These are phyloP conservation scores for Quercus phellos DNA, from an alignment of 331 rosid genomes.

Conservation along the genomic window DNA sequence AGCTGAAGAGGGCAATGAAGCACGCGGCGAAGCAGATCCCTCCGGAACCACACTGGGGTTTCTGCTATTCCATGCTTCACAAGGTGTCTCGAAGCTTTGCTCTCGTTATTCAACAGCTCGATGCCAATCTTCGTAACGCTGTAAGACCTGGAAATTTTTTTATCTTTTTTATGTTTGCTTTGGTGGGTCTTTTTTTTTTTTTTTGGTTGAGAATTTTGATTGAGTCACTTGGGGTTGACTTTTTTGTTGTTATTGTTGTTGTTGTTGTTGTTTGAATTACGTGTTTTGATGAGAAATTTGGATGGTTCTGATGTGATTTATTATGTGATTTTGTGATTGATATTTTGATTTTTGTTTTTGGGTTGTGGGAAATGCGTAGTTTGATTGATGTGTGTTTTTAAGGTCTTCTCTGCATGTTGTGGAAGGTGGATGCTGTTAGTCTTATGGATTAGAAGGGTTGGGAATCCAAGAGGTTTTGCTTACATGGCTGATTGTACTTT, in stretches of 20 bases:
- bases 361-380: background rate
- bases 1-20: conserved; percentile 73
- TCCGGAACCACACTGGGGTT: conserved; percentile 80
- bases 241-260: background rate
- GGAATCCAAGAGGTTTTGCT: background rate
- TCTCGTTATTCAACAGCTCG: conserved; percentile 90
- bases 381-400: background rate
- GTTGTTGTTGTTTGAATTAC: background rate
- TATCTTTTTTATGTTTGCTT: background rate
- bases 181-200: background rate
- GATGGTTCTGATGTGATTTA: background rate
- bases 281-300: background rate
- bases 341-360: background rate
- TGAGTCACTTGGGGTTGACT: background rate
- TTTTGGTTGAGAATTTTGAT: background rate
- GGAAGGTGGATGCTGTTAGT: background rate
- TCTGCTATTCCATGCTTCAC: conserved; percentile 78
- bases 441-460: background rate
- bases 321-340: background rate
- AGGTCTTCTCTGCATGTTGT: background rate
- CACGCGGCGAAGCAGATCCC: conserved; percentile 95
- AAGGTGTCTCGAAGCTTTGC: conserved; percentile 90
- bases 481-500: background rate
- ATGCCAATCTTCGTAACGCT: conserved; percentile 76
- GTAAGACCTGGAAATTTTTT: conserved; percentile 32